Evolutionary conservation across 106 monocot genomes (phyloP).

Genomic region (Agapanthus africanus): DNA sequence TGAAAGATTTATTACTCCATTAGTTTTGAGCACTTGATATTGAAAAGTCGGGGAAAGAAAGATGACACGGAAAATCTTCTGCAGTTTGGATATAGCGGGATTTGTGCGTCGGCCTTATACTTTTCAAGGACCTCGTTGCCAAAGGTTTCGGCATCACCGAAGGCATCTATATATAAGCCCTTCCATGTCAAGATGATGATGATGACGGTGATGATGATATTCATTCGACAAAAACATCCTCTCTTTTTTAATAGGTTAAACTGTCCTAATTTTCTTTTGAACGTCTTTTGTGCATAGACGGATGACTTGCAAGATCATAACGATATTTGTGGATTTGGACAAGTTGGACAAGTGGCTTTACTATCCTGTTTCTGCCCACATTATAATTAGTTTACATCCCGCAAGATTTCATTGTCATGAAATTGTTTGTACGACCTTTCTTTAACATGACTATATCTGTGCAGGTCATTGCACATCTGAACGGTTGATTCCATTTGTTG

Average conservation of each 20-base stretch:
- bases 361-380: slow-evolving; percentile 4
- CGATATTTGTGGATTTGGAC: slow-evolving; percentile 95
- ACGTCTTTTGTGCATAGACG: slow-evolving; percentile 39
- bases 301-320: slow-evolving; percentile 99
- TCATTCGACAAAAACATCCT: neutral
- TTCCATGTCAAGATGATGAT: too few relatives aligned
- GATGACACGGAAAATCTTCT: too few relatives aligned
- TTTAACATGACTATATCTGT: neutral
- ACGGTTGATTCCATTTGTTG: slow-evolving; percentile 96
- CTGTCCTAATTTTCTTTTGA: neutral
- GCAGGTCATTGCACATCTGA: slow-evolving; percentile 98
- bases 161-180: too few relatives aligned
- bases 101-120: too few relatives aligned
- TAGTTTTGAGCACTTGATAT: too few relatives aligned
- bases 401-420: neutral
- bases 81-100: too few relatives aligned
- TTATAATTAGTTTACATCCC: neutral
- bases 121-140: too few relatives aligned
- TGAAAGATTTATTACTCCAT: too few relatives aligned
- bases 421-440: neutral
- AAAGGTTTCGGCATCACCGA: too few relatives aligned
- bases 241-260: neutral
- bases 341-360: slow-evolving; percentile 85
- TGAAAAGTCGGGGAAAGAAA: too few relatives aligned
- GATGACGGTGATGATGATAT: too few relatives aligned